phyloP scores from a whole-genome alignment of 345 rosid genomes.

The Crucihimalaya himalaica region DNA sequence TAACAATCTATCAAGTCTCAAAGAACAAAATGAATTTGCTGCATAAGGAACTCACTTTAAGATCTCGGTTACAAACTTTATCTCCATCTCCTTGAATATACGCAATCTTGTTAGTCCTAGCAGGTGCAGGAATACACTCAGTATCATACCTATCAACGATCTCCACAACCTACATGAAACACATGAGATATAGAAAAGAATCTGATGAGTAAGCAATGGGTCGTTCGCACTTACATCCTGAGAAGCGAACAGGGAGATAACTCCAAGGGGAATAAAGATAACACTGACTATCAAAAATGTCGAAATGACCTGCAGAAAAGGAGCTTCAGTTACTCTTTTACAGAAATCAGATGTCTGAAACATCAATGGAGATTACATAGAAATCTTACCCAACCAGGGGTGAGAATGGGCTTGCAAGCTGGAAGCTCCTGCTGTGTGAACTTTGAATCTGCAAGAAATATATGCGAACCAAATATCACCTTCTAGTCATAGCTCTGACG shows the following conservation, averaged over 20 bases:
- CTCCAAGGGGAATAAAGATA: conserved; percentile 93
- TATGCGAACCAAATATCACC: conserved; percentile 9
- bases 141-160: conserved; percentile 75
- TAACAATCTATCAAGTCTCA: neutral
- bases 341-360: neutral
- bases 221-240: conserved; percentile 59
- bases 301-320: conserved; percentile 68
- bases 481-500: neutral
- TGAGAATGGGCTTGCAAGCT: conserved; percentile 99
- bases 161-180: conserved; percentile 74
- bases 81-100: conserved; percentile 57
- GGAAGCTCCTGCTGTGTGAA: conserved; percentile 99
- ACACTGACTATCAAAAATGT: conserved; percentile 88
- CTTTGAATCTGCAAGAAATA: conserved; percentile 67
- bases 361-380: neutral
- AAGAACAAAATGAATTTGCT: neutral
- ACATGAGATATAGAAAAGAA: conserved; percentile 20
- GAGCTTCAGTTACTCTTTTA: neutral
- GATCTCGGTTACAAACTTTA: conserved; percentile 55
- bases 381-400: conserved; percentile 85
- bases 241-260: conserved; percentile 87
- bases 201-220: conserved; percentile 5
- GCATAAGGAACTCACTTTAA: conserved; percentile 53
- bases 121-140: conserved; percentile 60
- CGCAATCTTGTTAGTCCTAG: conserved; percentile 54